phyloP scores from a whole-genome alignment of 139 green algal genomes.

The Tetradesmus obliquus region DNA sequence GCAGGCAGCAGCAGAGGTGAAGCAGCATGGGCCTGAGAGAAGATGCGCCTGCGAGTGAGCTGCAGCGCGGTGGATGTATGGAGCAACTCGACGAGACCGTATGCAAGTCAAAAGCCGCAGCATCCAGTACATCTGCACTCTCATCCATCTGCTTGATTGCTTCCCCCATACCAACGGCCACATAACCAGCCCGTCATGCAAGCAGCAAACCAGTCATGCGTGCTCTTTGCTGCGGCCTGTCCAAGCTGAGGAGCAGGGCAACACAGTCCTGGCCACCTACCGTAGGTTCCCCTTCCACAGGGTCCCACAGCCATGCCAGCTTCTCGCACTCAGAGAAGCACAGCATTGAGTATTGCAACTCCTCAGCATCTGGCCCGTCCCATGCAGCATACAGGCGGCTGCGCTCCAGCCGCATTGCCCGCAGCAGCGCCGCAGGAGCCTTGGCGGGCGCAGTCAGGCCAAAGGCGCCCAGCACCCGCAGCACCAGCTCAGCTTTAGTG shows the following conservation, averaged over 20 bases:
- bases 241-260: too few relatives aligned
- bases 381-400: neutral
- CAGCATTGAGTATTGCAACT: neutral
- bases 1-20: neutral
- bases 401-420: neutral
- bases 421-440: conserved; percentile 15
- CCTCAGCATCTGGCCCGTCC: neutral
- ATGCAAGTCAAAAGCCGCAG: neutral
- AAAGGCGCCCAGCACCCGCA: conserved; percentile 29
- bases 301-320: neutral
- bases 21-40: too few relatives aligned
- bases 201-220: neutral
- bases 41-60: too few relatives aligned
- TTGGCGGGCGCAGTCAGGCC: neutral
- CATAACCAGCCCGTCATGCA: neutral
- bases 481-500: conserved; percentile 43
- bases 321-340: neutral
- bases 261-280: too few relatives aligned
- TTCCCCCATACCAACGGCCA: too few relatives aligned
- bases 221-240: too few relatives aligned
- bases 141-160: neutral
- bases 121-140: neutral
- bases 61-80: too few relatives aligned
- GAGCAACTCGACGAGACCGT: neutral
- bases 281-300: too few relatives aligned